Conservation (phyloP, 1,139 yeast genomes). For the Candida smagusa region DNA sequence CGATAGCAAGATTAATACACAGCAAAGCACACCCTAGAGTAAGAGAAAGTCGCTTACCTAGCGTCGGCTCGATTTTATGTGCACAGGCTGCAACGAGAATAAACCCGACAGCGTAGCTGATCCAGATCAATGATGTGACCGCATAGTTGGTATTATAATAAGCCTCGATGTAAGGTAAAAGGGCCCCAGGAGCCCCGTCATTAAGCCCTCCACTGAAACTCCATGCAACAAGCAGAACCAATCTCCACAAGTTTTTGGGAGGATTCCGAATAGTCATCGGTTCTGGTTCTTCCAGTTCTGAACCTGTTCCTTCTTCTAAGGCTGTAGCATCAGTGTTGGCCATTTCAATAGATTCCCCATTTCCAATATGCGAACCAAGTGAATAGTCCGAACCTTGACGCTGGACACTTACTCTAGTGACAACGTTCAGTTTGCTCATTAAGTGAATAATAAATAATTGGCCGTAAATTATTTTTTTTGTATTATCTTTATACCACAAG, state of each 20-base stretch:
- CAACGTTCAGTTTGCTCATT: too few species aligned
- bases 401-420: too few species aligned
- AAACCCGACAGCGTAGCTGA: slow-evolving; percentile 44
- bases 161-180: slow-evolving; percentile 41
- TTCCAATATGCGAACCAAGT: too few species aligned
- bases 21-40: slow-evolving; percentile 34
- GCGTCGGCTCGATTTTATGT: slow-evolving; percentile 35
- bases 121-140: slow-evolving; percentile 43
- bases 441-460: too few species aligned
- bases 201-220: slow-evolving; percentile 31
- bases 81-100: slow-evolving; percentile 39
- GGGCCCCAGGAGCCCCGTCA: slow-evolving; percentile 49
- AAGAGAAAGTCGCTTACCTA: slow-evolving; percentile 40
- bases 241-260: slow-evolving; percentile 41
- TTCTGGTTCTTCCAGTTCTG: not conserved
- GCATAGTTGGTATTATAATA: slow-evolving; percentile 36
- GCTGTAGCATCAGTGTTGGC: not conserved
- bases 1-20: slow-evolving; percentile 36
- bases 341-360: not conserved
- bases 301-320: not conserved
- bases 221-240: slow-evolving; percentile 43
- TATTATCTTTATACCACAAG: too few species aligned
- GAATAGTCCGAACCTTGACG: too few species aligned
- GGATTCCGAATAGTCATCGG: slow-evolving; percentile 36
- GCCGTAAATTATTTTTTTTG: too few species aligned